Evolutionary conservation across 768 basidiomycete species (phyloP), one percentile per base, ranked within the genome.

Genomic region (Boletales sp.): DNA sequence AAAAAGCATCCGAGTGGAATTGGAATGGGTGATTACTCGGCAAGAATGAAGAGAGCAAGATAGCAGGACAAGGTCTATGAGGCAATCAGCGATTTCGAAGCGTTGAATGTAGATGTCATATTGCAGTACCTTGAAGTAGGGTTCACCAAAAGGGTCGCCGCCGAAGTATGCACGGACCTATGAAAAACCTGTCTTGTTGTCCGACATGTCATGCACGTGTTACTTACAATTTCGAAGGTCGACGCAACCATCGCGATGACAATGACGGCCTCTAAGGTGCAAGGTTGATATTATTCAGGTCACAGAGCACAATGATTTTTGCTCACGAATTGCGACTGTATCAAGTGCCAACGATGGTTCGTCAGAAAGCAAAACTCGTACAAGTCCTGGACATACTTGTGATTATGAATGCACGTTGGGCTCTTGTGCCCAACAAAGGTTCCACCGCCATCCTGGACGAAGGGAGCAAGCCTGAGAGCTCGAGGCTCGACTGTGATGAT

Each of bases 41-140:
- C 90, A 10, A 93, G 73, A 21, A 84, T 83, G 65, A 91, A 93
- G 8, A 93, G 73, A 4, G 87, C 87, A 6, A 93, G 80, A 65
- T 91, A 93, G 67, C 90, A 91, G 54, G 89, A 84, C 46, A 91
- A 65, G 12, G 90, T 91, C 85, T 89, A 6, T 45, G 13, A 37
- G 44, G 17, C 46, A 15, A 33, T 66, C 53, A 55, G 51, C 46
- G 25, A 28, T 39, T 50, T 41, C 46, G 49, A 33, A 56, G 8
- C 32, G n/a, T 4, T 30, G 30, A 33, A 33, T 35, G 21, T 21
- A 2, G 21, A 21, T 21, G 40, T 47, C 15, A 41, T 31, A 30
- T 13, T 15, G 31, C 38, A 18, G 14, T 54, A 80, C 86, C 71
- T 84, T 86, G 70, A 83, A 86, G 56, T 68, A 60, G 9, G 25